phyloP scores from a whole-genome alignment of 1,284 basidiomycete species.

The Prillingera fragicola region DNA sequence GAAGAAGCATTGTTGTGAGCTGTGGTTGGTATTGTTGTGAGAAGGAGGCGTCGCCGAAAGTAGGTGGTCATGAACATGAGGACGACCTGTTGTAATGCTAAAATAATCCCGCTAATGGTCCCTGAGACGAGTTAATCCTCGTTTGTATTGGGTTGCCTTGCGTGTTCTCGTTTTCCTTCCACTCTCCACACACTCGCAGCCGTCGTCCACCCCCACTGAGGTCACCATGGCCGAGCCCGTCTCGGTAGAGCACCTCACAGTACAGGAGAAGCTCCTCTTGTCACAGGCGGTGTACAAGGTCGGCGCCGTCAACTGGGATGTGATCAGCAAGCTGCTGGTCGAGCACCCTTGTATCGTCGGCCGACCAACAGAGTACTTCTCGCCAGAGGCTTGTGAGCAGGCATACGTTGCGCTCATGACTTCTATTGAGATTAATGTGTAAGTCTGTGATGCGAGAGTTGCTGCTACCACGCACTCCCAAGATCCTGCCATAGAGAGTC shows the following conservation, averaged over 20 bases:
- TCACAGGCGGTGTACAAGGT: constrained; percentile 79
- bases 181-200: too few species aligned
- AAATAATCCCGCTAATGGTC: too few species aligned
- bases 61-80: too few species aligned
- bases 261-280: constrained; percentile 58
- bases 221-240: constrained; percentile 9
- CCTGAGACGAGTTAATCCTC: too few species aligned
- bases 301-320: constrained; percentile 67
- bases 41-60: too few species aligned
- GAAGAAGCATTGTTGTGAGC: constrained; percentile 1
- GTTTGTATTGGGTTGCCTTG: too few species aligned
- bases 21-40: too few species aligned
- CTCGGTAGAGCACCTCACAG: constrained; percentile 26
- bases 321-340: constrained; percentile 61
- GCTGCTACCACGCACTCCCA: too few species aligned
- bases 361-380: constrained; percentile 62
- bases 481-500: constrained; percentile 4
- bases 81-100: too few species aligned
- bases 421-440: constrained; percentile 64
- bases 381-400: constrained; percentile 60
- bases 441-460: constrained; percentile 26
- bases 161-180: too few species aligned
- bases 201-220: too few species aligned
- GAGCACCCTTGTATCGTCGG: constrained; percentile 50
- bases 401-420: constrained; percentile 65